Evolutionary conservation across 2,329 filamentous ascomycete genomes (phyloP).

Genomic region (Colletotrichum sp.): DNA sequence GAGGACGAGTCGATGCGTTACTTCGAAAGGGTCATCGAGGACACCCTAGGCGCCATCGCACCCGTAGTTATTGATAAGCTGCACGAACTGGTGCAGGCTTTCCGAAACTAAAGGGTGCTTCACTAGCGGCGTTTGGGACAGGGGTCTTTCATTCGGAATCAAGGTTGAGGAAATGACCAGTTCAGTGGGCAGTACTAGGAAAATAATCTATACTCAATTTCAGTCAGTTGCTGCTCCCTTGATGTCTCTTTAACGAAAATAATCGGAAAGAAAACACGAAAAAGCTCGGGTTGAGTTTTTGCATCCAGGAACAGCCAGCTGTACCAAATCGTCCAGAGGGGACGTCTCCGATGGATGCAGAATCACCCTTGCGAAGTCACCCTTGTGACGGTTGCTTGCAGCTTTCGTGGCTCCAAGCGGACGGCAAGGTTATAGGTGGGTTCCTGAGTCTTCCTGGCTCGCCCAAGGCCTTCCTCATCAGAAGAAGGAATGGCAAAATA

Average conservation of each 20-base stretch:
- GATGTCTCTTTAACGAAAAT: not conserved
- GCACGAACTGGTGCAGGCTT: constrained; percentile 92
- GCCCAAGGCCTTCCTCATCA: not conserved
- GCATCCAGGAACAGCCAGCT: not conserved
- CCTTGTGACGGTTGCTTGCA: not conserved
- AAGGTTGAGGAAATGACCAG: not conserved
- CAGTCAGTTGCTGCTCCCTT: not conserved
- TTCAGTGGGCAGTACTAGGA: not conserved
- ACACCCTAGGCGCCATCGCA: constrained; percentile 87
- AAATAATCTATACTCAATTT: not conserved
- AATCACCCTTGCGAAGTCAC: not conserved
- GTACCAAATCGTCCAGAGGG: not conserved
- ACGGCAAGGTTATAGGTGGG: not conserved
- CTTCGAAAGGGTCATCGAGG: constrained; percentile 88
- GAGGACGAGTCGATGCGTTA: constrained; percentile 92
- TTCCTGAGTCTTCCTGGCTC: not conserved
- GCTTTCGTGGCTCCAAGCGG: not conserved
- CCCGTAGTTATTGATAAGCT: constrained; percentile 94
- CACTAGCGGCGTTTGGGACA: not conserved
- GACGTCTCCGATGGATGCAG: not conserved
- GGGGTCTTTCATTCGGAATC: not conserved
- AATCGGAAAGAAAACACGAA: rapidly evolving
- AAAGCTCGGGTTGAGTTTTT: not conserved
- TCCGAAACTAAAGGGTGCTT: constrained; percentile 40
- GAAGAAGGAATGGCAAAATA: not conserved